Evolutionary conservation across 2,329 filamentous ascomycete genomes (phyloP).

Genomic region (Pseudogymnoascus sp.): DNA sequence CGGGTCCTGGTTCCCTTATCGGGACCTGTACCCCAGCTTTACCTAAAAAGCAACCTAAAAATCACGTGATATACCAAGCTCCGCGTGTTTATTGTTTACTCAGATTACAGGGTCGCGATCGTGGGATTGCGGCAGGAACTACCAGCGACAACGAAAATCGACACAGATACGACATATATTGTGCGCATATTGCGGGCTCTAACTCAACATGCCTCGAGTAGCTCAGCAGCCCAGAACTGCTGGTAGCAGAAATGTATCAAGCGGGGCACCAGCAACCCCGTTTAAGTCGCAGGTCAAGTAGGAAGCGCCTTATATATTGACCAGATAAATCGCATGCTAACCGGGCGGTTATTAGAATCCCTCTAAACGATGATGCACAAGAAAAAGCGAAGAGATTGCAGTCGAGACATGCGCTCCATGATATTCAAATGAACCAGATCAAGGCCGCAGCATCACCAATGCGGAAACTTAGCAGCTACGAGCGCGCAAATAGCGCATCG

Average conservation of each 20-base stretch:
- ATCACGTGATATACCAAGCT: not conserved
- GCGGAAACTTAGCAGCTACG: conserved; percentile 53
- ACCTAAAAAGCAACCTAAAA: not conserved
- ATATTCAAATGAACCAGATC: conserved; percentile 86
- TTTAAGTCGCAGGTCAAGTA: conserved; percentile 30
- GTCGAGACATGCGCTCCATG: conserved; percentile 78
- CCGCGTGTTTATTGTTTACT: conserved; percentile 8
- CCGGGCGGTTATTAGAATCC: conserved; percentile 53
- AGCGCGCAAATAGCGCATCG: conserved; percentile 48
- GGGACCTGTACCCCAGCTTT: conserved; percentile 4
- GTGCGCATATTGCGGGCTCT: conserved; percentile 6
- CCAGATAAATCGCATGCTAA: not conserved
- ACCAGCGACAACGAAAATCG: not conserved
- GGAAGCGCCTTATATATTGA: conserved; percentile 7
- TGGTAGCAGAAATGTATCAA: conserved; percentile 33
- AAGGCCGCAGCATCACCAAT: conserved; percentile 70
- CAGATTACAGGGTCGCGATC: conserved; percentile 6
- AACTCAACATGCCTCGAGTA: conserved; percentile 43
- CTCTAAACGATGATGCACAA: conserved; percentile 87
- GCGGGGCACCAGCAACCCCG: conserved; percentile 23
- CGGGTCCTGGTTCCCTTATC: conserved; percentile 6
- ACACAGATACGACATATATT: conserved; percentile 2
- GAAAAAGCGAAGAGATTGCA: conserved; percentile 86
- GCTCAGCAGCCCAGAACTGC: conserved; percentile 37
- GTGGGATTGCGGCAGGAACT: not conserved